Conservation (phyloP, 2,329 filamentous ascomycete species). For the Ophidiomyces ophidiicola region DNA sequence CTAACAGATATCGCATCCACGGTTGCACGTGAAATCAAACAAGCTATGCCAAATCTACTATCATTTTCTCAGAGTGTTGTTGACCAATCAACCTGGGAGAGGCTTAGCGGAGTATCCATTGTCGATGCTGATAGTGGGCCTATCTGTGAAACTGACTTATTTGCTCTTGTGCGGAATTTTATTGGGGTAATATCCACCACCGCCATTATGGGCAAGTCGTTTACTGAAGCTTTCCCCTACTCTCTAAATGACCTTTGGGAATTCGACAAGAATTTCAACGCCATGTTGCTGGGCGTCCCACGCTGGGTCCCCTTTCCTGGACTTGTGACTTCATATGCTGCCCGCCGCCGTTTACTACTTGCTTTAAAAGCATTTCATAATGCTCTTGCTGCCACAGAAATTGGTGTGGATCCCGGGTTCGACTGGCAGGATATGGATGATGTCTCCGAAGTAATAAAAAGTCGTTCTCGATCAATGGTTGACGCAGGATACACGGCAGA, state of each 20-base stretch:
- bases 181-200: constrained; percentile 39
- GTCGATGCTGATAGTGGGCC: constrained; percentile 29
- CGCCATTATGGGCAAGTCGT: constrained; percentile 42
- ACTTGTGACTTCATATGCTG: constrained; percentile 38
- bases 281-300: constrained; percentile 44
- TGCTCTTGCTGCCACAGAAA: constrained; percentile 33
- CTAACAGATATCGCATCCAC: constrained; percentile 31
- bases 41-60: constrained; percentile 43
- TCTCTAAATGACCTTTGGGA: constrained; percentile 45
- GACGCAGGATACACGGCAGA: constrained; percentile 27
- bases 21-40: constrained; percentile 31
- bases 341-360: constrained; percentile 32
- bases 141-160: constrained; percentile 42
- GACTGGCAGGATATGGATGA: constrained; percentile 40
- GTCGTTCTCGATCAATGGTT: constrained; percentile 32
- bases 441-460: constrained; percentile 35
- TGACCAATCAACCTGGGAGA: constrained; percentile 53
- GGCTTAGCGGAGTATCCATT: constrained; percentile 35
- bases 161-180: constrained; percentile 45
- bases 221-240: constrained; percentile 41
- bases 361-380: constrained; percentile 33
- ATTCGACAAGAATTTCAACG: constrained; percentile 43
- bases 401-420: constrained; percentile 32
- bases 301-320: constrained; percentile 44
- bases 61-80: constrained; percentile 48